A percentile compares a stretch with the other conserved stretches of the same genome.
phyloP scores from a whole-genome alignment of 805 yeast species.

The Saccharomycopsis babjevae region DNA sequence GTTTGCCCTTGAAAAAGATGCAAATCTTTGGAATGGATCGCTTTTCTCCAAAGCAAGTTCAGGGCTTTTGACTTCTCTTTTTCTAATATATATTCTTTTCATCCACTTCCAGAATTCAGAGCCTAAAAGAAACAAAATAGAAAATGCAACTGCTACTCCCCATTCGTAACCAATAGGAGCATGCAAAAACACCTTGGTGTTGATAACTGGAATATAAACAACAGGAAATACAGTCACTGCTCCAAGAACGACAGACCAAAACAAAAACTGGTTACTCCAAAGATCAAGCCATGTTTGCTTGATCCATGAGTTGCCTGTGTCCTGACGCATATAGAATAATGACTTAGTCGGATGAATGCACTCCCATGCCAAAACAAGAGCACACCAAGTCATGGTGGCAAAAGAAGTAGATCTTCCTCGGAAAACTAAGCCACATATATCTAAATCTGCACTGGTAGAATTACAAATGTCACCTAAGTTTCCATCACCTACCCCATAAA shows the following conservation, averaged over 20 bases:
- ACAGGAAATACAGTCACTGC: slow-evolving; percentile 68
- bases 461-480: slow-evolving; percentile 60
- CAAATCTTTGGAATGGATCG: slow-evolving; percentile 53
- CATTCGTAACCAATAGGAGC: slow-evolving; percentile 66
- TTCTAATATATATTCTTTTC: slow-evolving; percentile 48
- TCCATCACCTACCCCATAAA: slow-evolving; percentile 61
- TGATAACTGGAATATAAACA: slow-evolving; percentile 82
- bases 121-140: slow-evolving; percentile 45
- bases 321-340: slow-evolving; percentile 60
- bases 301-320: slow-evolving; percentile 42
- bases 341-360: slow-evolving; percentile 65
- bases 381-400: slow-evolving; percentile 81
- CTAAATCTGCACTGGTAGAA: slow-evolving; percentile 27
- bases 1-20: slow-evolving; percentile 45
- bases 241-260: slow-evolving; percentile 73
- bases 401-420: slow-evolving; percentile 70
- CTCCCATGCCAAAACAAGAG: slow-evolving; percentile 76
- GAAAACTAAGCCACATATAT: slow-evolving; percentile 52
- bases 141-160: slow-evolving; percentile 60
- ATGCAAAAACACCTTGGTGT: slow-evolving; percentile 65
- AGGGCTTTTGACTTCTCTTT: slow-evolving; percentile 34
- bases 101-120: slow-evolving; percentile 58
- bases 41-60: slow-evolving; percentile 53
- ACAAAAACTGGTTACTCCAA: slow-evolving; percentile 66
- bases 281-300: slow-evolving; percentile 53